Evolutionary conservation across 305 asterid genomes (phyloP).

Genomic region (Fraxinus platypoda): DNA sequence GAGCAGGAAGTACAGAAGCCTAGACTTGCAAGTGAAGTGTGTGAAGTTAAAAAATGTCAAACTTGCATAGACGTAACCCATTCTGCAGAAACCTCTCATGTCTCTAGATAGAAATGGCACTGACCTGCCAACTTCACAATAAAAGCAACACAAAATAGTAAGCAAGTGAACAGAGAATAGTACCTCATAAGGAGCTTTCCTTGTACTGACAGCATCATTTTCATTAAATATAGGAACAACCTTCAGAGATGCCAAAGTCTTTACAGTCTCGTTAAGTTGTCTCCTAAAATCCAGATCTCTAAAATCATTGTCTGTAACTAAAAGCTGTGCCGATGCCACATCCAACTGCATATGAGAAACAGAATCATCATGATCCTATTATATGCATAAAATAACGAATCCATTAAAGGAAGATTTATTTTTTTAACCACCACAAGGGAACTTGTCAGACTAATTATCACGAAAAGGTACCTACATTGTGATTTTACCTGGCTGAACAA

Average conservation of each 20-base stretch:
- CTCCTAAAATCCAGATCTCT: slow-evolving; percentile 77
- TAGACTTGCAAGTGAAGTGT: slow-evolving; percentile 10
- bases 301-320: slow-evolving; percentile 89
- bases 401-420: not conserved
- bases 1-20: not conserved
- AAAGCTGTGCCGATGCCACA: slow-evolving; percentile 87
- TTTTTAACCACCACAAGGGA: not conserved
- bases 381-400: not conserved
- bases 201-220: slow-evolving; percentile 95
- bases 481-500: slow-evolving; percentile 84
- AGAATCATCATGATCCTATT: not conserved
- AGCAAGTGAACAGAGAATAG: slow-evolving; percentile 25
- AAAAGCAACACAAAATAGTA: slow-evolving; percentile 18
- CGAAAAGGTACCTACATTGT: slow-evolving; percentile 3
- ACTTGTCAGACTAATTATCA: not conserved
- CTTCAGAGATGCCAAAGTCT: slow-evolving; percentile 59
- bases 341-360: slow-evolving; percentile 65
- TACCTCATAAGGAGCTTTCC: slow-evolving; percentile 97
- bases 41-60: not conserved
- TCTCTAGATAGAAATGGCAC: not conserved
- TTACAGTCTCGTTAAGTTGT: slow-evolving; percentile 79
- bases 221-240: slow-evolving; percentile 95
- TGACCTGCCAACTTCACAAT: slow-evolving; percentile 5
- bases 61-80: slow-evolving; percentile 13
- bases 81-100: slow-evolving; percentile 26